Base-by-base conservation (phyloP, 2,329 filamentous ascomycete genomes). In the Talaromyces pinophilus region DNA sequence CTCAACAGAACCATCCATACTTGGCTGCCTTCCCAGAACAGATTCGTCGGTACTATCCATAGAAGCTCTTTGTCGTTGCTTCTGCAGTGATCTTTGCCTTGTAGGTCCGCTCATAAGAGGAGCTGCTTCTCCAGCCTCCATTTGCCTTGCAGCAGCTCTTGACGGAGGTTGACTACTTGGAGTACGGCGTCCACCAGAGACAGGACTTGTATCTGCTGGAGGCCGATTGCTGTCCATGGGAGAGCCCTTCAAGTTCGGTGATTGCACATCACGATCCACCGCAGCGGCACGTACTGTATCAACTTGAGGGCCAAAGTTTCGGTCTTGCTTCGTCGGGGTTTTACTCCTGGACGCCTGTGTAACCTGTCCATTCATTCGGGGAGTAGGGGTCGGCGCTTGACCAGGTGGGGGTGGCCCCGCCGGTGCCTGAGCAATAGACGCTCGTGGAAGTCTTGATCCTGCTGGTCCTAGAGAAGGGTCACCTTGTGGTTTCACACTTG, bases 21-120 rank as follows among this genome's bases (percentile, higher is more conserved):
- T 79, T 22, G 70, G 66, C 67, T 75, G 77, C 66, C 78, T 76
- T 35, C 78, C 77, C 11, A 86, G 75, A 1, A 80, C 77, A 3
- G 84, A 82, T 69, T 92, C 90, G 30, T 85, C 85, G 1, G 84
- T 85, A 71, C 86, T 91, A 70, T 95, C 92, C 13, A 91, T 81
- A 0, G 90, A 90, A 33, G 85, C 84, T 73, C 90, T 88, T 42
- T 85, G 82, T 19, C 87, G 84, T 52, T 83, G 83, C 69, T 86
- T 85, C 52, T 86, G 84, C 30, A 86, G 79, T n/a, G 83, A 81
- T 35, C 83, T 78, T 78, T 85, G 81, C 59, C 81, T 75, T 28
- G 79, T 74, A 3, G 81, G 81, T 5, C 77, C 72, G 64, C 73
- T 78, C 25, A 82, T 78, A 28, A 83, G 70, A 17, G 81, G 79